phyloP scores from a whole-genome alignment of 441 rosid genomes.

The Viola pubescens region DNA sequence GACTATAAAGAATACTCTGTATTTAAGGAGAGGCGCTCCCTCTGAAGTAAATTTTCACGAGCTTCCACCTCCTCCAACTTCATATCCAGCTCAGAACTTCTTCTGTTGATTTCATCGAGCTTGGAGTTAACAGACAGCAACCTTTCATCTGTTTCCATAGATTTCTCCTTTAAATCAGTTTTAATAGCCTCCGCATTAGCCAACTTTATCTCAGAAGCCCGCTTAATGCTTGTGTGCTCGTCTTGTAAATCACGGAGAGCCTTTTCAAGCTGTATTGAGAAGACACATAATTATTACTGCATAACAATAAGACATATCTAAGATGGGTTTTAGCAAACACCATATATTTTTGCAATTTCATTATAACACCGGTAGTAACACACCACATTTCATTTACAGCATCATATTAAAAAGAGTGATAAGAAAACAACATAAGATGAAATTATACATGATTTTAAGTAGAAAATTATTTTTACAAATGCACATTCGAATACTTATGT shows the following conservation, averaged over 20 bases:
- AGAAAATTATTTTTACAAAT: too few species aligned
- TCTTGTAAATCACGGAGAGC: conserved; percentile 48
- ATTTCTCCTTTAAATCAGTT: conserved; percentile 46
- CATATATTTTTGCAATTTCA: not conserved
- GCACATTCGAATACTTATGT: too few species aligned
- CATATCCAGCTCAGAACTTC: conserved; percentile 56
- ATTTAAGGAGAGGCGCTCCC: conserved; percentile 56
- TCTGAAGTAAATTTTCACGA: conserved; percentile 52
- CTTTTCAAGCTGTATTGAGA: conserved; percentile 56
- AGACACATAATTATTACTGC: not conserved
- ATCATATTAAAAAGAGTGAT: not conserved
- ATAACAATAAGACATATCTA: not conserved
- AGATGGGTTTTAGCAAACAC: not conserved
- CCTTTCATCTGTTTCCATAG: conserved; percentile 53
- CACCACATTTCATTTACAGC: not conserved
- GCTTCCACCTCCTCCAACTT: conserved; percentile 63
- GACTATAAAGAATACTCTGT: conserved; percentile 46
- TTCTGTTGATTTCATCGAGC: conserved; percentile 54
- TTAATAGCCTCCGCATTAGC: conserved; percentile 56
- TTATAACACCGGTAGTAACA: too few species aligned
- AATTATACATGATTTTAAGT: too few species aligned
- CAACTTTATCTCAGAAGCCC: conserved; percentile 51
- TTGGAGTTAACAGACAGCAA: conserved; percentile 45
- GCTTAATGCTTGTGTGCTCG: conserved; percentile 42
- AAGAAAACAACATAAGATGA: conserved; percentile 4